These are phyloP conservation scores for Cutaneotrichosporon spelunceum DNA, from an alignment of 1,284 basidiomycete species.

Conservation along the genomic window DNA sequence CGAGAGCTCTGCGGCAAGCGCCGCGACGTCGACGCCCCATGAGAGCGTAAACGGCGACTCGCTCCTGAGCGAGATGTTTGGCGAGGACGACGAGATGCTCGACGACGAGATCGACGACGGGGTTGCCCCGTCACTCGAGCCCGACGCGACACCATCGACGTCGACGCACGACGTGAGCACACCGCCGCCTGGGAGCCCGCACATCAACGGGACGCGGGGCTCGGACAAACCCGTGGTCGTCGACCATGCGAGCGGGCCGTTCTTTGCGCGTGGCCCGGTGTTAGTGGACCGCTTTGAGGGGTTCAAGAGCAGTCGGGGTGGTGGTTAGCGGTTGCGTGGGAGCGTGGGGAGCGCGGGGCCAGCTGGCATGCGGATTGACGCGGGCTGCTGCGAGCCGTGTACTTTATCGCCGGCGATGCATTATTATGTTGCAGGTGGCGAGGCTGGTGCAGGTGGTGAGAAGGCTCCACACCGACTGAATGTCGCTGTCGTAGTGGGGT, in stretches of 20 bases:
- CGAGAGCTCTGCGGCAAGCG: constrained; percentile 6
- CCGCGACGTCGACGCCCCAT: background rate
- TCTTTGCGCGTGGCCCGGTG: constrained; percentile 17
- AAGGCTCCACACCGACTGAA: no score
- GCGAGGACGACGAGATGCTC: constrained; percentile 22
- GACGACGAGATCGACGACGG: constrained; percentile 9
- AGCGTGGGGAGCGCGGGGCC: no score
- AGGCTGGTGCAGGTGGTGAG: no score
- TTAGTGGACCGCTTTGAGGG: constrained; percentile 21
- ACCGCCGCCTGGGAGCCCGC: constrained; percentile 9
- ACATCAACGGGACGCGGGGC: background rate
- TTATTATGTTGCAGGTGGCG: background rate
- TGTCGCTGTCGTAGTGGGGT: no score
- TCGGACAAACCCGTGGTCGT: constrained; percentile 15
- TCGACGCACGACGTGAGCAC: constrained; percentile 3
- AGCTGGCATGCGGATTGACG: background rate
- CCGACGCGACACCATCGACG: constrained; percentile 5
- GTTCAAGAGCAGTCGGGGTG: background rate
- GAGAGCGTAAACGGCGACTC: constrained; percentile 10
- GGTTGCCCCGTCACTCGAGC: constrained; percentile 3
- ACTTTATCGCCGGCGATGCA: background rate
- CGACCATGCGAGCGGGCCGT: constrained; percentile 17
- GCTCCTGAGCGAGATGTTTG: constrained; percentile 27
- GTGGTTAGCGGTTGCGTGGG: background rate
- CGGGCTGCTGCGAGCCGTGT: no score